These are phyloP conservation scores for Chytriomyces confervae DNA, from an alignment of 192 early-diverging fungal species.

Conservation along the genomic window DNA sequence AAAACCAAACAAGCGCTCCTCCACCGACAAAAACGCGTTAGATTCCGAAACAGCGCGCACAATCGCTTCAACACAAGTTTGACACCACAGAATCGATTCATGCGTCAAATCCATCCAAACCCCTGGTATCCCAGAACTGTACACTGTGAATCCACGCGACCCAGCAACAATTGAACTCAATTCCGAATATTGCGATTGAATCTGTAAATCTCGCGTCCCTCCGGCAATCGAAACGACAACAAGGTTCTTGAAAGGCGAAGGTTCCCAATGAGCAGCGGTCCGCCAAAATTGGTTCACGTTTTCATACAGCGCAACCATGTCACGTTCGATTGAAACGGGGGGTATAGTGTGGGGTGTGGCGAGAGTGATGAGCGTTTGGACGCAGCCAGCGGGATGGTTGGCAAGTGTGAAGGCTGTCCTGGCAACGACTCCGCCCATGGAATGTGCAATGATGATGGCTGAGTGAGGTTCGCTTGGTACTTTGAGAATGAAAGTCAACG, in stretches of 20 bases:
- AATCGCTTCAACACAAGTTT: constrained; percentile 4
- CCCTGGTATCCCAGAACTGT: constrained; percentile 76
- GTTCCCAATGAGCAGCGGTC: neutral
- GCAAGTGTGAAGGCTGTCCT: constrained; percentile 73
- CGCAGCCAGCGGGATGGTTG: constrained; percentile 71
- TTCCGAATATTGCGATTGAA: constrained; percentile 79
- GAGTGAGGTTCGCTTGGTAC: constrained; percentile 55
- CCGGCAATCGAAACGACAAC: constrained; percentile 88
- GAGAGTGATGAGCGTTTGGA: constrained; percentile 85
- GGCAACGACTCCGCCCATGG: constrained; percentile 97
- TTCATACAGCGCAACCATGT: constrained; percentile 67
- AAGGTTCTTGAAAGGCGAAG: constrained; percentile 48
- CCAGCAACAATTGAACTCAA: constrained; percentile 67
- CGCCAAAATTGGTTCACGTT: constrained; percentile 58
- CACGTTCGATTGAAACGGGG: constrained; percentile 73
- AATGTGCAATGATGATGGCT: constrained; percentile 89
- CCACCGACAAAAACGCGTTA: neutral
- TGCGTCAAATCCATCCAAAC: constrained; percentile 93
- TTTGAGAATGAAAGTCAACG: constrained; percentile 47
- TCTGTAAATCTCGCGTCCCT: constrained; percentile 83
- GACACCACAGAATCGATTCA: constrained; percentile 86
- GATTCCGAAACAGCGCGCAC: neutral
- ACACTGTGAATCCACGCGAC: constrained; percentile 76
- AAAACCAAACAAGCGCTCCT: neutral
- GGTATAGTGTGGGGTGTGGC: constrained; percentile 86